phyloP scores from a whole-genome alignment of 495 filamentous ascomycete genomes.

The Delitschia confertaspora region DNA sequence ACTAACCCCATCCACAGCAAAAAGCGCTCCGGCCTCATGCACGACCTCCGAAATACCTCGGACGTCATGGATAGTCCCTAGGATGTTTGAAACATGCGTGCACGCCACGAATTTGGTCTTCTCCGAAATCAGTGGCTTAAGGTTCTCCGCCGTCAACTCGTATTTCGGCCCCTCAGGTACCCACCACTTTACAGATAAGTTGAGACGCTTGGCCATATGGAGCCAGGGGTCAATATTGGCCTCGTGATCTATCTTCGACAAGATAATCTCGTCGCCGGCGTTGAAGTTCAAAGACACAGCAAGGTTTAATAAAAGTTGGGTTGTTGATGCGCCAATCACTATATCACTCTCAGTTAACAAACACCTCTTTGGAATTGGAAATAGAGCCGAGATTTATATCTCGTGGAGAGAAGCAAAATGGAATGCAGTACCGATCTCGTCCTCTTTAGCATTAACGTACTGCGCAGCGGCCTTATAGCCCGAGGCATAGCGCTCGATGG shows the following conservation, averaged over 20 bases:
- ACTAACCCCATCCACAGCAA: conserved; percentile 56
- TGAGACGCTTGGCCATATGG: conserved; percentile 47
- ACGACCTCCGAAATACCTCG: conserved; percentile 46
- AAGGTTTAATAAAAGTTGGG: conserved; percentile 65
- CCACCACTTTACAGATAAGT: conserved; percentile 62
- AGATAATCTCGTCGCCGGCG: conserved; percentile 52
- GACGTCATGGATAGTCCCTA: conserved; percentile 60
- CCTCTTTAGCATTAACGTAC: conserved; percentile 56
- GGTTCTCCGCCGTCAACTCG: conserved; percentile 43
- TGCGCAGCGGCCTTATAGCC: conserved; percentile 54
- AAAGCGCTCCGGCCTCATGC: conserved; percentile 41
- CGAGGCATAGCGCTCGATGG: conserved; percentile 45
- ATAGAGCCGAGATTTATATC: neutral
- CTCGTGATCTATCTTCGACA: conserved; percentile 63
- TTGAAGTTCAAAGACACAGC: conserved; percentile 50
- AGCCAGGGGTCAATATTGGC: conserved; percentile 64
- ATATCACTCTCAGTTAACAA: neutral
- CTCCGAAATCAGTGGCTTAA: conserved; percentile 46
- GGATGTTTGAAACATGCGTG: conserved; percentile 62
- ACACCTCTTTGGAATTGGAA: too few species aligned
- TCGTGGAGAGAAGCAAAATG: neutral
- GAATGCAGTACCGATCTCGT: conserved; percentile 47
- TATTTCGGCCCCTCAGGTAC: conserved; percentile 33
- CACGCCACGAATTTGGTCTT: conserved; percentile 58
- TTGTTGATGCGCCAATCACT: conserved; percentile 61